phyloP scores from a whole-genome alignment of 129 eudicot genomes.

The Dittrichia graveolens region DNA sequence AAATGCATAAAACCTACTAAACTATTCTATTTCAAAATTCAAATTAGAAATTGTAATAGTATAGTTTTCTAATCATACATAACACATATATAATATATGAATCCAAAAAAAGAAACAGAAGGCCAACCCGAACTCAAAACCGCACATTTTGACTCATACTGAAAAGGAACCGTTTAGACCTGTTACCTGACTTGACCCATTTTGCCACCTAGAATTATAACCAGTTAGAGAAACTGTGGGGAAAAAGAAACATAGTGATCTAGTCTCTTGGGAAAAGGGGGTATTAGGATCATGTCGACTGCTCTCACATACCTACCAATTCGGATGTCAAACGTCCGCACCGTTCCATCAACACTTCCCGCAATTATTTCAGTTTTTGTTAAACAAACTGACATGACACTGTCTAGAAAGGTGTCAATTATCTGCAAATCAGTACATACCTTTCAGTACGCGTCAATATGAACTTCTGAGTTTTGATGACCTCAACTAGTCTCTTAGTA shows the following conservation, averaged over 20 bases:
- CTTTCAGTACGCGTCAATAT: neutral
- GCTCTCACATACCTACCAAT: slow-evolving; percentile 79
- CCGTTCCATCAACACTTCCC: slow-evolving; percentile 99
- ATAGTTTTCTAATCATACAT: too few species aligned
- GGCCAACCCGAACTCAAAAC: too few species aligned
- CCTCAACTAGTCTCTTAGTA: neutral
- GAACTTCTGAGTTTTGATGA: neutral
- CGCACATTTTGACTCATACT: too few species aligned
- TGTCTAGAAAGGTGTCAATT: slow-evolving; percentile 78
- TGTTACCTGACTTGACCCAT: too few species aligned
- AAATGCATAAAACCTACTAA: too few species aligned
- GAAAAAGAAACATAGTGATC: neutral
- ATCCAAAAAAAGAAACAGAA: too few species aligned
- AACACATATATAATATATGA: too few species aligned
- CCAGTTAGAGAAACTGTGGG: neutral
- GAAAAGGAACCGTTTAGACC: too few species aligned
- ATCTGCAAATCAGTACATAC: slow-evolving; percentile 52
- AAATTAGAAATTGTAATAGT: too few species aligned
- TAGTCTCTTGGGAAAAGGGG: slow-evolving; percentile 4
- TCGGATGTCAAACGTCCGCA: slow-evolving; percentile 94
- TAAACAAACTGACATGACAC: slow-evolving; percentile 94
- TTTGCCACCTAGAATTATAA: neutral
- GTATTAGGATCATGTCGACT: neutral
- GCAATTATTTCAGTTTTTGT: slow-evolving; percentile 93
- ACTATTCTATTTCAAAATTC: too few species aligned